These are phyloP conservation scores for Chlamydomonas applanata DNA, from an alignment of 139 green algal genomes.

Conservation along the genomic window DNA sequence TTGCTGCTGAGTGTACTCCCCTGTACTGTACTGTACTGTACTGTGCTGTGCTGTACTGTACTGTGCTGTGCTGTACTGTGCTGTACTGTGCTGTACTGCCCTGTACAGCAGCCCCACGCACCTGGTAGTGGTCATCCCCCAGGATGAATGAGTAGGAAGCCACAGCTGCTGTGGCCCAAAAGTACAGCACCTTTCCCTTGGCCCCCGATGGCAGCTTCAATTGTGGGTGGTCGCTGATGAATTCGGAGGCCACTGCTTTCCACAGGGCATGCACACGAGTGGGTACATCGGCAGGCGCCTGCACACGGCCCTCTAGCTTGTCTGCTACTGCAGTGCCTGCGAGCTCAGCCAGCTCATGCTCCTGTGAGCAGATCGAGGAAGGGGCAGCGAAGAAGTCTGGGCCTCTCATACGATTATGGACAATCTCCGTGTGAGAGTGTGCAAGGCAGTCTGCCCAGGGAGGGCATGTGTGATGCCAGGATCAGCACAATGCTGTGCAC, in stretches of 20 bases:
- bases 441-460: no score
- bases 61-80: no score
- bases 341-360: slow-evolving; percentile 31
- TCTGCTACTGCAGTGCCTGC: slow-evolving; percentile 47
- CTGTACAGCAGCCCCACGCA: slow-evolving; percentile 1
- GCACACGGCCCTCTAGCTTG: slow-evolving; percentile 50
- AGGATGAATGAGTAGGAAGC: slow-evolving; percentile 72
- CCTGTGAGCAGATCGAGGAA: background rate
- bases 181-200: slow-evolving; percentile 33
- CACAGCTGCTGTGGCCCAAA: slow-evolving; percentile 58
- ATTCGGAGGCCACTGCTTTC: slow-evolving; percentile 25
- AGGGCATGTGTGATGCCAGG: no score
- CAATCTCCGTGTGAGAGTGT: no score
- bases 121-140: slow-evolving; percentile 64
- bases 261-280: slow-evolving; percentile 40
- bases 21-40: no score
- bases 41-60: no score
- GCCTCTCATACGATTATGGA: no score
- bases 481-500: no score
- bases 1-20: no score
- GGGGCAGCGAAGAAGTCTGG: background rate
- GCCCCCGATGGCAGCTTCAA: slow-evolving; percentile 7
- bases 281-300: slow-evolving; percentile 52
- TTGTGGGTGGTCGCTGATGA: slow-evolving; percentile 24
- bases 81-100: no score